Evolutionary conservation across 2,329 filamentous ascomycete species (phyloP).

Genomic region (Diaporthe eres): DNA sequence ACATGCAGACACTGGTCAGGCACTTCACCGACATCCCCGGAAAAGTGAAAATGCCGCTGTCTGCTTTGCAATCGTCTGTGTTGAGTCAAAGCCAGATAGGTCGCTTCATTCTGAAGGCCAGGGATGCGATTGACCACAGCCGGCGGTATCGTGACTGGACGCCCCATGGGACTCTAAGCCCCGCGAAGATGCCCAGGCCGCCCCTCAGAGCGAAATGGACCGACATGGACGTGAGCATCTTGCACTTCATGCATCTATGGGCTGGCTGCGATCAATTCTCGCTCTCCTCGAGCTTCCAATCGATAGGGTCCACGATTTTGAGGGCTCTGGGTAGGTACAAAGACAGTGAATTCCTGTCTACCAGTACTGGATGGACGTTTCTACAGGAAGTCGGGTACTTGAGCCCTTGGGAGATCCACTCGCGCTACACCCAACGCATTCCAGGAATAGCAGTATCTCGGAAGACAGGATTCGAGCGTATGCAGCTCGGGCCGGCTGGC

Average conservation of each 20-base stretch:
- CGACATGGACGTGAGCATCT: constrained; percentile 66
- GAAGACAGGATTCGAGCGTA: constrained; percentile 58
- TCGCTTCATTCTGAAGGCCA: constrained; percentile 65
- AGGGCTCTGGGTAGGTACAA: constrained; percentile 73
- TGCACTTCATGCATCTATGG: constrained; percentile 81
- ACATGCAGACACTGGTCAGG: constrained; percentile 67
- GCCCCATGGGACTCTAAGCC: constrained; percentile 63
- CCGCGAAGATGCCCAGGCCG: constrained; percentile 45
- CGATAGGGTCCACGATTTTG: constrained; percentile 75
- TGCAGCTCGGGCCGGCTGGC: constrained; percentile 45
- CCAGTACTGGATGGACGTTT: constrained; percentile 71
- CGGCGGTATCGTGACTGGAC: constrained; percentile 65
- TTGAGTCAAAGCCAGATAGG: constrained; percentile 50
- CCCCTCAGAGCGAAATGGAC: constrained; percentile 57
- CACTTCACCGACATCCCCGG: constrained; percentile 61
- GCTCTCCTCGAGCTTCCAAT: constrained; percentile 66
- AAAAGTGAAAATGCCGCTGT: constrained; percentile 41
- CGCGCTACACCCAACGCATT: constrained; percentile 72
- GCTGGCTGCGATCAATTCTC: constrained; percentile 69
- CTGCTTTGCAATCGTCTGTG: constrained; percentile 44
- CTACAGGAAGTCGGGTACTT: constrained; percentile 83
- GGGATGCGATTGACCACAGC: constrained; percentile 64
- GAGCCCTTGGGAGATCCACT: constrained; percentile 77
- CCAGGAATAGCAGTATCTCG: constrained; percentile 62
- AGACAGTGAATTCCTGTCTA: constrained; percentile 60